Base-by-base conservation (phyloP, 164 flowering plant genomes). In the Annona cherimola region DNA sequence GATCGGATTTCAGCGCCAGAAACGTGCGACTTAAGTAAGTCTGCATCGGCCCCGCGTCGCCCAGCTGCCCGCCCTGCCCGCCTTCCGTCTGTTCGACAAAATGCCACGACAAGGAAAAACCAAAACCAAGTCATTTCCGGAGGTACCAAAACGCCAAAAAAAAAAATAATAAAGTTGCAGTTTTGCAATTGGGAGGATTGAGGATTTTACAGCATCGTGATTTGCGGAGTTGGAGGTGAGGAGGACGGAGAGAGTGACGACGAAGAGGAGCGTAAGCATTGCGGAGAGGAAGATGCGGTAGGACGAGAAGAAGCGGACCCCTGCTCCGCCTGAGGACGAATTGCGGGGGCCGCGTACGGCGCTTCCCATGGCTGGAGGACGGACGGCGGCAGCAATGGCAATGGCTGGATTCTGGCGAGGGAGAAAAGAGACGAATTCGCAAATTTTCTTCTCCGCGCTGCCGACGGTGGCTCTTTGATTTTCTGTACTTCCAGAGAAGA, bases 231-330 rank as follows among this genome's bases (percentile, higher is more conserved):
- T 85, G 46, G 86, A 73, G 68, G 89, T 69, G 83, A 88, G 73
- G 73, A 94, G 76, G 54, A 87, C 86, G 63, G 93, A 88, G 79
- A 91, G 81, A 42, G 97, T 87, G 39, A 89, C 97, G 70, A 92
- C 76, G 83, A 94, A 94, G 79, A 94, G 93, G 39, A 94, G 87
- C 42, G 93, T 85, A 73, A 92, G 86, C 83, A 91, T 79, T 62
- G 96, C 94, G 35, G 97, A 89, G 66, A 89, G 85, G 73, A 92
- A 90, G 84, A 94, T 78, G 80, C 90, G 79, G 84, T 87, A 90
- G 20, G 92, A 85, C 83, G 91, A 87, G 79, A 87, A 82, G 79
- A 87, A 82, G 79, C 76, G 74, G 14, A 93, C 85, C 57, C 40
- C 14, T 57, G 44, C 26, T 43, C 71, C 71, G 55, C 55, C 61